Conservation (phyloP, 1,284 basidiomycete species). For the Flammula alnicola region DNA sequence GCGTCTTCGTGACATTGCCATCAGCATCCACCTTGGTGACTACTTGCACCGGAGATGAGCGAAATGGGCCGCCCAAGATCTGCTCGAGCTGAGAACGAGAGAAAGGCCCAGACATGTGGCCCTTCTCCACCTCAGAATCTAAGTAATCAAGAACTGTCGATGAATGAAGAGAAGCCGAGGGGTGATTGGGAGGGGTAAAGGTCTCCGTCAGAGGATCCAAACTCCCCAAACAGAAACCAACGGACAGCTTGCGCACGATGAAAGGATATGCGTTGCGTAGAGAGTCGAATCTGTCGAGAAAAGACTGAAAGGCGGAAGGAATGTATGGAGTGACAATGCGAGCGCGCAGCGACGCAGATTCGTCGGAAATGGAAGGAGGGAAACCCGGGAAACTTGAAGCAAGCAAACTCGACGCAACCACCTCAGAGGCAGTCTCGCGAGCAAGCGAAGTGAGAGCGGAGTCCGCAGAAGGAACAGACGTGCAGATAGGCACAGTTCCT, state of each 20-base stretch:
- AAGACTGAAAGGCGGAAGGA: conserved; percentile 10
- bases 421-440: conserved; percentile 11
- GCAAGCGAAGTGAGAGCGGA: conserved; percentile 14
- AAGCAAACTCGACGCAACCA: too few species aligned
- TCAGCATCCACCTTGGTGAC: neutral
- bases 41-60: conserved; percentile 18
- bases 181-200: conserved; percentile 23
- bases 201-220: conserved; percentile 10
- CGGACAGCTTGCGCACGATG: conserved; percentile 19
- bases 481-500: neutral
- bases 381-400: too few species aligned
- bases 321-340: conserved; percentile 20
- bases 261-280: too few species aligned
- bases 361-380: too few species aligned
- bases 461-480: conserved; percentile 15
- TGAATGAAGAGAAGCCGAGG: neutral
- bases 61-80: conserved; percentile 15
- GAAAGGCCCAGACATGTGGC: conserved; percentile 15
- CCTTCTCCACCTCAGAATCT: neutral
- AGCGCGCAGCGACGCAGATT: neutral
- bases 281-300: conserved; percentile 10
- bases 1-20: conserved; percentile 2
- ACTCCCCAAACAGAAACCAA: conserved; percentile 22
- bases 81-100: conserved; percentile 4
- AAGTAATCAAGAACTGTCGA: conserved; percentile 4